Percentiles rank a stretch among this genome's conserved stretches.
Evolutionary conservation across 2,329 filamentous ascomycete species (phyloP).

Genomic region (Aspergillus sp.): DNA sequence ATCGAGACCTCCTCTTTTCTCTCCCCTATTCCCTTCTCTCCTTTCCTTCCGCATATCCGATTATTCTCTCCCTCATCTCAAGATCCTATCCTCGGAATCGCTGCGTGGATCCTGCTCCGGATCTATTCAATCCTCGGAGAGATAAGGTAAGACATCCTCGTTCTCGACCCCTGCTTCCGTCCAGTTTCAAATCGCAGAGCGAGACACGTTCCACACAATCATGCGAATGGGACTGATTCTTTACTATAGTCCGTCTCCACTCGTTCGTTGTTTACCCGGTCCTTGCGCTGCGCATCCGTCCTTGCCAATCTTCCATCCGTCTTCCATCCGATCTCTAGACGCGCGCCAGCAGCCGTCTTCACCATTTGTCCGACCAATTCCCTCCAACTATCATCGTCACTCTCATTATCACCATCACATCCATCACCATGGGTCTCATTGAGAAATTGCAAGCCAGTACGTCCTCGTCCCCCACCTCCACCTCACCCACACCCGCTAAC

Average conservation of each 20-base stretch:
- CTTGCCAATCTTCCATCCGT: too few relatives aligned
- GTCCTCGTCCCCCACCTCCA: slow-evolving; percentile 18
- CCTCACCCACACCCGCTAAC: background rate
- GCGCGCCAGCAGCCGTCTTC: background rate
- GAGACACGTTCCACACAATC: background rate
- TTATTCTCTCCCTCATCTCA: background rate
- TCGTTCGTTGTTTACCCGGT: background rate
- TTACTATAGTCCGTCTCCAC: background rate
- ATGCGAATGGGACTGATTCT: background rate
- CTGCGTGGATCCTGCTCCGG: too few relatives aligned
- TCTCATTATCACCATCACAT: background rate
- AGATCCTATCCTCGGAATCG: too few relatives aligned
- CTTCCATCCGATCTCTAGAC: background rate
- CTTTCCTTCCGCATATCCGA: background rate
- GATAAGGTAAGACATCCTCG: too few relatives aligned
- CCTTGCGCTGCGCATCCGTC: background rate
- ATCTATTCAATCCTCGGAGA: too few relatives aligned
- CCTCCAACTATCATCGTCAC: background rate
- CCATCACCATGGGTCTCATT: slow-evolving; percentile 48
- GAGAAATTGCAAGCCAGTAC: slow-evolving; percentile 53
- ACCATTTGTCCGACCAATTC: background rate
- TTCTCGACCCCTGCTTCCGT: too few relatives aligned
- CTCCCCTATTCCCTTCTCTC: slow-evolving; percentile 6
- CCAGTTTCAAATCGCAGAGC: background rate
- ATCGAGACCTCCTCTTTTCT: slow-evolving; percentile 10